These are phyloP conservation scores for Rhizopus sp. DNA, from an alignment of 371 early-diverging fungal genomes.

Conservation along the genomic window DNA sequence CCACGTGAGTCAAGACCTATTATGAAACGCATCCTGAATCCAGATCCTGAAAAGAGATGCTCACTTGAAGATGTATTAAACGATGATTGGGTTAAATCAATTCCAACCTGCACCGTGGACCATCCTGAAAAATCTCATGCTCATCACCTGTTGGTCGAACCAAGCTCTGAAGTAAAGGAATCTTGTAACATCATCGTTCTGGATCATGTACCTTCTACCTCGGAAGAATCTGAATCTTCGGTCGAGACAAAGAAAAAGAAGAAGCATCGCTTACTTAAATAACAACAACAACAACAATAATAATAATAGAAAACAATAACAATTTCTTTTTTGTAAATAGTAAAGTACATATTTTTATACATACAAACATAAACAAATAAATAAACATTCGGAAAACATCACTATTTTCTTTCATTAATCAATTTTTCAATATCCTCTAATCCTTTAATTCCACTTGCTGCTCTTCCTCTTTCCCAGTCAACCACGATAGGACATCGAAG, in stretches of 20 bases:
- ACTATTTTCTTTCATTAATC: conserved; percentile 19
- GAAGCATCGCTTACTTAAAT: conserved; percentile 5
- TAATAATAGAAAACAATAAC: too few species aligned
- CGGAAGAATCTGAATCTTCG: conserved; percentile 5
- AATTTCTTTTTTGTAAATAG: background rate
- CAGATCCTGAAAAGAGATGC: conserved; percentile 51
- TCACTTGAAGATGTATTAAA: conserved; percentile 49
- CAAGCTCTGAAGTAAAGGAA: conserved; percentile 28
- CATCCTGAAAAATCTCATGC: conserved; percentile 34
- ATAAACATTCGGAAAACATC: background rate
- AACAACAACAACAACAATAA: background rate
- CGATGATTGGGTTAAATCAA: conserved; percentile 59
- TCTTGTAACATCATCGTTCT: conserved; percentile 30
- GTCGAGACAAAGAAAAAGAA: conserved; percentile 5
- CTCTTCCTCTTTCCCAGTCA: conserved; percentile 46
- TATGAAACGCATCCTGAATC: conserved; percentile 50
- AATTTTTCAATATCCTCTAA: conserved; percentile 27
- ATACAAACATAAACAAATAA: conserved; percentile 5
- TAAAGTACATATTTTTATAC: background rate
- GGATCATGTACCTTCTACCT: background rate
- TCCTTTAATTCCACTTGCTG: conserved; percentile 33
- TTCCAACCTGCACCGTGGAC: conserved; percentile 49
- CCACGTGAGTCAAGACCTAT: conserved; percentile 50
- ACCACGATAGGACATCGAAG: conserved; percentile 40
- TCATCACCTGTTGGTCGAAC: conserved; percentile 47